phyloP scores from a whole-genome alignment of 108 stramenopile genomes.

The Schizochytrium sp. region DNA sequence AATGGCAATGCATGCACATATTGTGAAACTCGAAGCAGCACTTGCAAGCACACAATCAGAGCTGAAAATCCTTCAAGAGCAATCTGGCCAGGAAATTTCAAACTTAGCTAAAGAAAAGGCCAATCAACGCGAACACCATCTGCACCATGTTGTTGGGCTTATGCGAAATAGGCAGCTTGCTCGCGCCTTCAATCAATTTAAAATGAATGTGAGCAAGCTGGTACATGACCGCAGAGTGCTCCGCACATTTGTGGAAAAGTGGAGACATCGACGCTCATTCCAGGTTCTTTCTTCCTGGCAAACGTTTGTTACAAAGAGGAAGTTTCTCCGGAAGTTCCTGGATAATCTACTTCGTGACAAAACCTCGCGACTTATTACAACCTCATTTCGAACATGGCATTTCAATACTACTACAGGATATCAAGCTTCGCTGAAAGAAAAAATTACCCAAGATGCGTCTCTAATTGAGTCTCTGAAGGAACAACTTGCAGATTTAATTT shows the following conservation, averaged over 20 bases:
- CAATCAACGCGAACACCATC: neutral
- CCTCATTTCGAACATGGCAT: slow-evolving; percentile 4
- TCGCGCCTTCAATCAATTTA: slow-evolving; percentile 14
- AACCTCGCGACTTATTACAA: too few species aligned
- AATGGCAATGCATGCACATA: neutral
- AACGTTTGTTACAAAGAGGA: neutral
- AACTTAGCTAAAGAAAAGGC: neutral
- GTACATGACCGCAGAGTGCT: slow-evolving; percentile 26
- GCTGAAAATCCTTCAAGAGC: neutral
- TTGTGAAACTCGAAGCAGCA: neutral
- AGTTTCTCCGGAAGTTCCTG: slow-evolving; percentile 3
- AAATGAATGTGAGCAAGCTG: neutral
- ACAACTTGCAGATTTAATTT: neutral
- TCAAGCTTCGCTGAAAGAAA: too few species aligned
- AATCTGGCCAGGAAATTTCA: neutral
- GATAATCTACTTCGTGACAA: neutral
- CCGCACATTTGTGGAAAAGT: neutral
- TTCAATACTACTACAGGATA: neutral
- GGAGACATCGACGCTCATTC: slow-evolving; percentile 9
- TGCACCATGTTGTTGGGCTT: neutral
- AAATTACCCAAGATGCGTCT: too few species aligned
- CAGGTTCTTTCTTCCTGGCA: slow-evolving; percentile 1
- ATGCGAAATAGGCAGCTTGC: slow-evolving; percentile 57
- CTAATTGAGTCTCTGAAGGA: neutral
- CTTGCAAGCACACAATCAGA: neutral